phyloP scores from a whole-genome alignment of 495 filamentous ascomycete species.

The Aspergillus mulundensis region DNA sequence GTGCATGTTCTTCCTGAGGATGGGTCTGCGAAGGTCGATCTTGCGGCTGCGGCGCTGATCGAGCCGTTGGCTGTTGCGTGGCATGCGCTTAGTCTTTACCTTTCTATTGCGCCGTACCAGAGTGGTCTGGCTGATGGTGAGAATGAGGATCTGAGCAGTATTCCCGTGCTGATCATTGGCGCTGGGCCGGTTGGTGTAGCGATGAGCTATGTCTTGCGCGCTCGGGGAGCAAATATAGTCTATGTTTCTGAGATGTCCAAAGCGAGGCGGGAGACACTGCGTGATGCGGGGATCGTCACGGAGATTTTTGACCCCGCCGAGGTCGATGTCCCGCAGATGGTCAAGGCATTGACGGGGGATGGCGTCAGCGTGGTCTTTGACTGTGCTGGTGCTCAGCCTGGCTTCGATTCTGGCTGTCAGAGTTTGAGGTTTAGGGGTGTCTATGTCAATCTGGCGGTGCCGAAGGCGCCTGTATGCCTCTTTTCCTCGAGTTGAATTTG shows the following conservation, averaged over 20 bases:
- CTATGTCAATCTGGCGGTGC: conserved; percentile 52
- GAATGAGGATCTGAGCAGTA: conserved; percentile 39
- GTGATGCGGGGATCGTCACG: background rate
- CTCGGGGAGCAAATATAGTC: conserved; percentile 35
- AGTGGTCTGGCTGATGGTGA: background rate
- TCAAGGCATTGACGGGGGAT: conserved; percentile 33
- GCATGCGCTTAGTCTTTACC: conserved; percentile 43
- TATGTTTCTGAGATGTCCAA: conserved; percentile 16
- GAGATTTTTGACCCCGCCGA: conserved; percentile 43
- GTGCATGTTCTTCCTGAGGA: conserved; percentile 8
- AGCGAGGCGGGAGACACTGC: background rate
- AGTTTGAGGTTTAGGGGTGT: conserved; percentile 42
- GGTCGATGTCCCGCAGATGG: conserved; percentile 38
- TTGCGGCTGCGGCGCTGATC: conserved; percentile 43
- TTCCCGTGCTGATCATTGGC: conserved; percentile 47
- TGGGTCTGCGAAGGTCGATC: conserved; percentile 22
- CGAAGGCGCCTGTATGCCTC: conserved; percentile 40
- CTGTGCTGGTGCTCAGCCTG: conserved; percentile 45
- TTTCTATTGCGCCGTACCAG: conserved; percentile 26
- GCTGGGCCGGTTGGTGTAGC: conserved; percentile 56
- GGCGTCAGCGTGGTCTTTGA: conserved; percentile 51
- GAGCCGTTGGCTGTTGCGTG: conserved; percentile 57
- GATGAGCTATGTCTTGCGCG: conserved; percentile 46
- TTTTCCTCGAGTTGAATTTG: background rate
- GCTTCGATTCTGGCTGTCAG: conserved; percentile 37